phyloP scores from a whole-genome alignment of 2,329 filamentous ascomycete species.

The Ceratocystis harringtonii region DNA sequence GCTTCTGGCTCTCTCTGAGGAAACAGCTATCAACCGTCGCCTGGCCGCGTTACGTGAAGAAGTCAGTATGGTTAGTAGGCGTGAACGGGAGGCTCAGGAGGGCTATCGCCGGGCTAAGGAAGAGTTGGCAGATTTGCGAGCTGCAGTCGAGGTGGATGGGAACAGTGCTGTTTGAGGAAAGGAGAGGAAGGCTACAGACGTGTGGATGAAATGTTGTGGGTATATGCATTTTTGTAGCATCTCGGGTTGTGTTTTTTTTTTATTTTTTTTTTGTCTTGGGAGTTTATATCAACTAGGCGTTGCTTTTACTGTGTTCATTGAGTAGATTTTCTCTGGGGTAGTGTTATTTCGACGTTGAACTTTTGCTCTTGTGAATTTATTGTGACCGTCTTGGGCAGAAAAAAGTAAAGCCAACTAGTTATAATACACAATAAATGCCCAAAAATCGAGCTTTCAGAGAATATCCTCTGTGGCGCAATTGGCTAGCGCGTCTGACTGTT shows the following conservation, averaged over 20 bases:
- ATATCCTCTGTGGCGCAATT: conserved; percentile 31
- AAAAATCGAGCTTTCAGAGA: background rate
- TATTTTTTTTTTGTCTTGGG: background rate
- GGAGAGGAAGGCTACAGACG: background rate
- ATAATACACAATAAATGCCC: background rate
- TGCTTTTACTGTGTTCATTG: background rate
- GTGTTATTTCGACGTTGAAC: background rate
- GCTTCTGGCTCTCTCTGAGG: conserved; percentile 63
- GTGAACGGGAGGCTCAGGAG: conserved; percentile 86
- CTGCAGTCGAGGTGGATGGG: conserved; percentile 7
- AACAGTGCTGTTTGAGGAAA: background rate
- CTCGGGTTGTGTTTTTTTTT: background rate
- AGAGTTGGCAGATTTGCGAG: conserved; percentile 52
- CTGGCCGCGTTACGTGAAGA: conserved; percentile 68
- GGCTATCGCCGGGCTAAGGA: conserved; percentile 61
- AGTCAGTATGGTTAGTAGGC: conserved; percentile 60
- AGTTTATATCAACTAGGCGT: conserved; percentile 1
- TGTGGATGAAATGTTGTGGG: background rate
- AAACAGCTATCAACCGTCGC: conserved; percentile 56
- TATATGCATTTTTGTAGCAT: background rate
- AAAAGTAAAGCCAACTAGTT: background rate
- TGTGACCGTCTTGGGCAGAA: background rate
- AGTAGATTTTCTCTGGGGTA: no score
- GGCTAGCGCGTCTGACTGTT: conserved; percentile 48
- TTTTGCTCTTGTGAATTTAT: background rate